These are phyloP conservation scores for Grosmannia clavigera DNA, from an alignment of 2,329 filamentous ascomycete genomes.

Conservation along the genomic window DNA sequence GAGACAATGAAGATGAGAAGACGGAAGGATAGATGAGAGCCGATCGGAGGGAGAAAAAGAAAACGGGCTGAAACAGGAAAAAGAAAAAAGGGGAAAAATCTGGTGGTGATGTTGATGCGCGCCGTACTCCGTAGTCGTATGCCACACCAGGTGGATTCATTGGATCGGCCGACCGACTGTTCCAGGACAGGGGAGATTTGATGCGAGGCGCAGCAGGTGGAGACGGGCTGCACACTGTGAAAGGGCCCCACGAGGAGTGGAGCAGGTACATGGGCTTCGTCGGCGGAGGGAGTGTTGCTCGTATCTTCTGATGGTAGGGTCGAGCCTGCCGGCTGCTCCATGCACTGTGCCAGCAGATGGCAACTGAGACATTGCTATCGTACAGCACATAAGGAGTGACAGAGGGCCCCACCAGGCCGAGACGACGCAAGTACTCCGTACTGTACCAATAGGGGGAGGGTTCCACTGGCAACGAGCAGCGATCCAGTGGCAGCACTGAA, in stretches of 20 bases:
- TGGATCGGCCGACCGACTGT: background rate
- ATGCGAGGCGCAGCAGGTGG: slow-evolving; percentile 12
- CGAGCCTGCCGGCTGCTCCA: background rate
- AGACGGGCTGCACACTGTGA: background rate
- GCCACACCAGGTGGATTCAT: background rate
- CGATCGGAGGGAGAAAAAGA: background rate
- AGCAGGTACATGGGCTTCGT: background rate
- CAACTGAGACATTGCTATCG: no score
- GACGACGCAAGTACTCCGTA: background rate
- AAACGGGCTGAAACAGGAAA: slow-evolving; percentile 2
- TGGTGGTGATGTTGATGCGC: slow-evolving; percentile 1
- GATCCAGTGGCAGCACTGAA: background rate
- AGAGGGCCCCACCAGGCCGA: background rate
- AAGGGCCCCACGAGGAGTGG: background rate
- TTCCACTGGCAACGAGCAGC: background rate
- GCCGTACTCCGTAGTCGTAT: no score
- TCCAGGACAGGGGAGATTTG: slow-evolving; percentile 11
- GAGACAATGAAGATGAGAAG: background rate
- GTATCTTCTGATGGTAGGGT: background rate
- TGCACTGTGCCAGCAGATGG: background rate
- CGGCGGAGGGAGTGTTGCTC: background rate
- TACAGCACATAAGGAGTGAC: background rate
- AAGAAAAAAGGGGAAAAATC: background rate
- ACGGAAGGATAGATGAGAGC: background rate
- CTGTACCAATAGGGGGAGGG: background rate